phyloP scores from a whole-genome alignment of 2,329 filamentous ascomycete genomes.

The Curvularia eragrostidis region DNA sequence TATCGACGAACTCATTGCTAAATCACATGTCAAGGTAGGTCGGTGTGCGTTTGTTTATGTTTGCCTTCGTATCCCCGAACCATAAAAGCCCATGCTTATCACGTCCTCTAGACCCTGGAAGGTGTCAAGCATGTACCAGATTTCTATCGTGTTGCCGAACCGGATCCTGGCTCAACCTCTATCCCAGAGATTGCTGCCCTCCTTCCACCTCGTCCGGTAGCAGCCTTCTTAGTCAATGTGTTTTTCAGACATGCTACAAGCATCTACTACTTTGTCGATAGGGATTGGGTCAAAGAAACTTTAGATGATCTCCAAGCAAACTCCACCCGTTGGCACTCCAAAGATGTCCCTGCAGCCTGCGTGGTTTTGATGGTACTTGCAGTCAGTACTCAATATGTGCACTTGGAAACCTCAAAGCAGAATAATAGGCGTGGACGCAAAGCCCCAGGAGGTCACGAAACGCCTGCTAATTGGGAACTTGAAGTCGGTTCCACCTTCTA shows the following conservation, averaged over 20 bases:
- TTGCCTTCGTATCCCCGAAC: background rate
- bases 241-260: constrained; percentile 55
- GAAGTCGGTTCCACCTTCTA: constrained; percentile 46
- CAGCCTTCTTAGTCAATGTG: constrained; percentile 52
- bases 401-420: constrained; percentile 18
- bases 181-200: constrained; percentile 14
- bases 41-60: background rate
- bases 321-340: constrained; percentile 2
- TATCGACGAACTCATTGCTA: constrained; percentile 20
- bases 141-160: constrained; percentile 19
- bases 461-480: constrained; percentile 15
- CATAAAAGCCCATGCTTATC: background rate
- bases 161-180: constrained; percentile 15
- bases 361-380: constrained; percentile 54
- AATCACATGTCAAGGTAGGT: constrained; percentile 13
- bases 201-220: constrained; percentile 25
- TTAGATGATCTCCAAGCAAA: constrained; percentile 38
- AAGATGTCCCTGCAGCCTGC: constrained; percentile 33
- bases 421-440: background rate
- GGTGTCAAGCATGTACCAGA: constrained; percentile 11
- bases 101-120: constrained; percentile 4
- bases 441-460: background rate
- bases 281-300: constrained; percentile 51
- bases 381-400: constrained; percentile 52
- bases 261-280: constrained; percentile 55